Conservation (phyloP, 768 basidiomycete genomes). For the Boletus rubropictus region DNA sequence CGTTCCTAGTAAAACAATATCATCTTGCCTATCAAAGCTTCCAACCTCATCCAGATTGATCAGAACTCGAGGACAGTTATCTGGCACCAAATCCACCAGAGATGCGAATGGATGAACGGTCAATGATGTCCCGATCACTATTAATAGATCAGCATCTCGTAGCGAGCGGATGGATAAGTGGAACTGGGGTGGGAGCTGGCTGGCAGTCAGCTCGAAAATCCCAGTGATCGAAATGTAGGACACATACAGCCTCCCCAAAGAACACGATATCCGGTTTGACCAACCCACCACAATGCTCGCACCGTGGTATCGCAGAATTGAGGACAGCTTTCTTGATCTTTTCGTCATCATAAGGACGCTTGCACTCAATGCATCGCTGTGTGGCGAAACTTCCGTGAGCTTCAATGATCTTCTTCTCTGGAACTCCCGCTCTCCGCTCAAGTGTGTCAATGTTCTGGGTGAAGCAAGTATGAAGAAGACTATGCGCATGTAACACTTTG, state of each 20-base stretch:
- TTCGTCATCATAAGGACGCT: conserved; percentile 49
- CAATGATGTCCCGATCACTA: conserved; percentile 88
- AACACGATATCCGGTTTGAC: conserved; percentile 96
- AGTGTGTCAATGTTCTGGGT: conserved; percentile 94
- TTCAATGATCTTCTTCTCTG: conserved; percentile 72
- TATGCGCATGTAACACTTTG: conserved; percentile 65
- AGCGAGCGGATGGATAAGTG: conserved; percentile 50
- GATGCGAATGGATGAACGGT: conserved; percentile 85
- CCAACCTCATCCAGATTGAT: conserved; percentile 86
- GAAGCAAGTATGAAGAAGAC: conserved; percentile 69
- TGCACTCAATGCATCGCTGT: conserved; percentile 79
- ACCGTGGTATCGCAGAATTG: conserved; percentile 54
- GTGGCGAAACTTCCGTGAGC: conserved; percentile 94
- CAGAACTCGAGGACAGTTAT: conserved; percentile 70
- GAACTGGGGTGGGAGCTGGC: conserved; percentile 70
- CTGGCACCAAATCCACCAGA: conserved; percentile 52
- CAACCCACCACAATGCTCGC: conserved; percentile 61
- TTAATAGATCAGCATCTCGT: conserved; percentile 71
- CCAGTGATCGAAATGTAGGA: not conserved
- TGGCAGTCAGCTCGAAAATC: not conserved
- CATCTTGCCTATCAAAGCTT: conserved; percentile 50
- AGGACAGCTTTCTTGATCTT: conserved; percentile 63
- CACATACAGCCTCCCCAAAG: conserved; percentile 72
- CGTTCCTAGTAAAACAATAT: conserved; percentile 60
- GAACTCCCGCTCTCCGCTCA: conserved; percentile 78